These are phyloP conservation scores for Histomonas meleagridis DNA, from an alignment of 208 protist species.

Conservation along the genomic window DNA sequence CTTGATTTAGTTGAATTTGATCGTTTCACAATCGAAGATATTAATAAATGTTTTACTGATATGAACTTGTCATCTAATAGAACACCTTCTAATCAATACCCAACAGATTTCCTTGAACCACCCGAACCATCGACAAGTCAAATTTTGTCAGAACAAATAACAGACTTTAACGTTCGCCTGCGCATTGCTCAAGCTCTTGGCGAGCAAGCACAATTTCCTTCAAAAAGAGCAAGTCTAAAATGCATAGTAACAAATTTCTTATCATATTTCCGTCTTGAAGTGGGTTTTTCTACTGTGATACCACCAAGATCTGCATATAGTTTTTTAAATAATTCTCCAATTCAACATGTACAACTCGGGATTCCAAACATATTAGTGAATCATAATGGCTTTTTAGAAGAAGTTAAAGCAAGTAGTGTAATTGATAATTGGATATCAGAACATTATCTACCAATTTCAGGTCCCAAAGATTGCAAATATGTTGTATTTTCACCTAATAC, in stretches of 20 bases:
- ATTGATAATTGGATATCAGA: background rate
- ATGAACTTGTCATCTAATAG: background rate
- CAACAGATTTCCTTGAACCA: background rate
- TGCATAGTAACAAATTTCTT: background rate
- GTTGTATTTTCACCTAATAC: background rate
- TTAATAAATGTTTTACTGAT: background rate
- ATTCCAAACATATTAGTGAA: background rate
- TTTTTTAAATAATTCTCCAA: background rate
- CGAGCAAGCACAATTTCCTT: background rate
- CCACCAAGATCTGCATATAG: background rate
- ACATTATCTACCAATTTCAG: background rate
- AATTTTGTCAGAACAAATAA: background rate
- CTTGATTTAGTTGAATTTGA: background rate
- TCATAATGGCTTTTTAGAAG: background rate
- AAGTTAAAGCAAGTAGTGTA: background rate
- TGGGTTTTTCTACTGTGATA: background rate
- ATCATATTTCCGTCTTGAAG: background rate
- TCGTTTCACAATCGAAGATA: background rate
- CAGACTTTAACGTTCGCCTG: background rate
- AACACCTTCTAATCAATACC: background rate
- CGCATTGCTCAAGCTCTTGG: background rate
- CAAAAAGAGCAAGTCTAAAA: background rate
- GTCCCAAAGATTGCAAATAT: background rate
- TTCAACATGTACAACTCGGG: background rate
- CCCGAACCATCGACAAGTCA: background rate